Evolutionary conservation across 225 moss, liverwort and hornwort genomes (phyloP), one percentile per base, ranked within the genome.

Genomic region (Climacium dendroides): DNA sequence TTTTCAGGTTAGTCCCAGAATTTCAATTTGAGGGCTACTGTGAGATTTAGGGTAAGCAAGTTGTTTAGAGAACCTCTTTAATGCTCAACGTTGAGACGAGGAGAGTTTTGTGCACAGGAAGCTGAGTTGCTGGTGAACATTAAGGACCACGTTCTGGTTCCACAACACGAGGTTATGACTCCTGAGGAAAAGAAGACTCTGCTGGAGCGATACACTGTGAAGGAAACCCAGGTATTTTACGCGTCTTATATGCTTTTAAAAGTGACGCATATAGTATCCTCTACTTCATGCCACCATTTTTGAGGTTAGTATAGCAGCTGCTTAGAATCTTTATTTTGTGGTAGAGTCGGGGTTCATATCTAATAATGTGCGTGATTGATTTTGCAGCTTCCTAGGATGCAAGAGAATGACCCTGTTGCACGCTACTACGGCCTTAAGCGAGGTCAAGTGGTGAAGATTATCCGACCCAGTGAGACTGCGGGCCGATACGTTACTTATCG

Each of bases 361-460:
- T 64, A 22, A 10, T 53, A 39, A 50, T 39, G 22, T 54, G 64
- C 41, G 18, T 74, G 77, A 58, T 82, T 86, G 79, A 50, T 89
- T 65, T 84, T 87, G 83, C 92, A 98, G 98, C 93, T 98, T 83
- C 98, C 98, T 58, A 92, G 98, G 45, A 98, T 98, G 96, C 98
- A 98, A 91, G 97, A 97, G 86, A 97, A 96, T 76, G 98, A 98
- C 78, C 98, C 98, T 65, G 98, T 98, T 67, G 94, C 98, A 29
- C 94, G 98, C 85, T 98, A 98, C 69, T 98, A 97, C 83, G 98
- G 98, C 84, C 87, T 98, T 15, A 98, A 97, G 91, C 91, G 98
- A 61, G 98, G 98, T 61, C 98, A 98, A 88, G 98, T 98, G 82
- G 98, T 97, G 85, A 98, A 98, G 90, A 97, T 98, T 81, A 98